Evolutionary conservation across 2,329 filamentous ascomycete genomes (phyloP), one percentile per base, ranked within the genome.

Genomic region (Ramichloridium luteum): DNA sequence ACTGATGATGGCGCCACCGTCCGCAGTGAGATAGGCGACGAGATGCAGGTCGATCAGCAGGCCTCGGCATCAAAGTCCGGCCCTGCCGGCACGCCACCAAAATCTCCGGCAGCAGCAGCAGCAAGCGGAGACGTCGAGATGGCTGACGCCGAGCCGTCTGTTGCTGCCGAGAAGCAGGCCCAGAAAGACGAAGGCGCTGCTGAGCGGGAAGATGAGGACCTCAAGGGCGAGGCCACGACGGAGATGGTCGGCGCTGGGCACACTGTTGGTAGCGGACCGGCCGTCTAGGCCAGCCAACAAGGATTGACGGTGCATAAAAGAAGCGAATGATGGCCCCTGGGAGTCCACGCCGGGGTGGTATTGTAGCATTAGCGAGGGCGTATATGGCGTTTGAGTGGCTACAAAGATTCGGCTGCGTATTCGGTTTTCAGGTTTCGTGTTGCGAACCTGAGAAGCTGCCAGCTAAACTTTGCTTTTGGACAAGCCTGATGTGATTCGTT

Each of bases 21-120:
- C 6, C 26, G 67, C 32, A 40, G 67, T 22, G 50, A 61, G 4
- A 58, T 48, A 4, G 55, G 57, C 5, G 56, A 53, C 6, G 43
- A 46, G 11, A 46, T 48, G 44, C 39, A 45, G 16, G 28, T 47
- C n/a, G 46, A 47, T 30, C 18, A 51, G 2, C 13, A 12, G 13
- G 18, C 51, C 0, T 61, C 67, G 8, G 25, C 38, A 2, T 11
- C 23, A 8, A 25, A 27, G 23, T 23, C 15, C 16, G 36, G 37
- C n/a, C 18, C 28, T n/a, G 33, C 28, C 4, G 59, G 20, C 8
- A 45, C 41, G 5, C 38, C 44, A 16, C 38, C 41, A 1, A 34
- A 33, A 8, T 43, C 41, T n/a, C 39, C 41, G 3, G 39, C 36
- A 12, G 22, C 33, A 12, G 18, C 9, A 11, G 9, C 28, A 13